phyloP scores from a whole-genome alignment of 345 rosid species.

The Kernera saxatilis region DNA sequence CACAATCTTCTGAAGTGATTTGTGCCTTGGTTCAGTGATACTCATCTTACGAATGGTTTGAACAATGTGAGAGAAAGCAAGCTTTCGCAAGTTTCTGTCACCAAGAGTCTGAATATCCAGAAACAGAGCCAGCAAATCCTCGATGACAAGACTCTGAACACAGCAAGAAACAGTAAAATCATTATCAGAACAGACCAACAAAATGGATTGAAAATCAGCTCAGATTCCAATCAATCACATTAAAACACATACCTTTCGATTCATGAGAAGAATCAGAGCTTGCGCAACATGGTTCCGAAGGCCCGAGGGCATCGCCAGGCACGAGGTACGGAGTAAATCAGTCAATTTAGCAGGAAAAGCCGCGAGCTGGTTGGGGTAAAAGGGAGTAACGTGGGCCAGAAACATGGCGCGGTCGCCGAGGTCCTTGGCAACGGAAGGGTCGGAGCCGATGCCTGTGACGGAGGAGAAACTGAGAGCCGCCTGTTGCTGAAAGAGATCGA shows the following conservation, averaged over 20 bases:
- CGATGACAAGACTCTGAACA: conserved; percentile 64
- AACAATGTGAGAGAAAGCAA: conserved; percentile 78
- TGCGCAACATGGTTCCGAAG: conserved; percentile 67
- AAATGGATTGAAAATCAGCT: neutral
- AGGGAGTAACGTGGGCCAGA: conserved; percentile 77
- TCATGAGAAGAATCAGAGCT: conserved; percentile 69
- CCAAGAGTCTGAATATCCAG: conserved; percentile 83
- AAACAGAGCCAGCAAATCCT: conserved; percentile 61
- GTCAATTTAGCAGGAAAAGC: conserved; percentile 62
- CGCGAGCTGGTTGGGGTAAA: conserved; percentile 60
- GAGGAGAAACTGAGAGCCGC: conserved; percentile 71
- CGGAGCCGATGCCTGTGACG: conserved; percentile 55
- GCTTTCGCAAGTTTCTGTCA: conserved; percentile 60
- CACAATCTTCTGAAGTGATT: conserved; percentile 72
- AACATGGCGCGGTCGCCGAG: conserved; percentile 77
- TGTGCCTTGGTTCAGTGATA: conserved; percentile 65
- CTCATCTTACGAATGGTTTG: conserved; percentile 77
- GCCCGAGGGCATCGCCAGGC: conserved; percentile 64
- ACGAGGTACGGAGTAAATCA: conserved; percentile 64
- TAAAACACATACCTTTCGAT: conserved; percentile 47
- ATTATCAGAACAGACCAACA: neutral
- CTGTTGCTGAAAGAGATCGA: conserved; percentile 77
- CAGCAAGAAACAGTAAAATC: conserved; percentile 10
- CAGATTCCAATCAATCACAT: neutral
- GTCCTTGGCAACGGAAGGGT: conserved; percentile 65